Conservation (phyloP, 768 basidiomycete species). For the Daedaleopsis nitida region DNA sequence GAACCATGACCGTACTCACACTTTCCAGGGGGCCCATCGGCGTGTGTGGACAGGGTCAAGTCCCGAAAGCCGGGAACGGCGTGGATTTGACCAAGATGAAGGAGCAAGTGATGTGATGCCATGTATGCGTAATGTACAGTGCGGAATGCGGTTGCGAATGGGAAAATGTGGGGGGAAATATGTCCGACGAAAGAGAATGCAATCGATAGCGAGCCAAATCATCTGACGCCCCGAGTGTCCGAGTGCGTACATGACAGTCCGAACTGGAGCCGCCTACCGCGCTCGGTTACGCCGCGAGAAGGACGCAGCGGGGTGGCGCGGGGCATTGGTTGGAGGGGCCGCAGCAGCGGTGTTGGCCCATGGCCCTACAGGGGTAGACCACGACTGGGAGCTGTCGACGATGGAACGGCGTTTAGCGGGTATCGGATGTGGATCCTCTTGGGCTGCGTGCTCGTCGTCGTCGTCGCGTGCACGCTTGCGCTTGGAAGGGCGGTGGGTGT, state of each 20-base stretch:
- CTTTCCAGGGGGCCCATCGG: constrained; percentile 1
- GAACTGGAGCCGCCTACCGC: constrained; percentile 16
- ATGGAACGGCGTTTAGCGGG: constrained; percentile 24
- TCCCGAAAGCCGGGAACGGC: neutral
- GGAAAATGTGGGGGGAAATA: constrained; percentile 5
- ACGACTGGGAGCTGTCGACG: neutral
- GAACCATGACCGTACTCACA: constrained; percentile 9
- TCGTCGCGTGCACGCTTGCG: constrained; percentile 47
- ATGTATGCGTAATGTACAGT: constrained; percentile 20
- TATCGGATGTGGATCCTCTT: neutral
- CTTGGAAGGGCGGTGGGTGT: constrained; percentile 55
- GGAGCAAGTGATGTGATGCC: neutral
- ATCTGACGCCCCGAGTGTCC: constrained; percentile 8
- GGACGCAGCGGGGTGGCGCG: constrained; percentile 13
- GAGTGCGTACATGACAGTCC: neutral
- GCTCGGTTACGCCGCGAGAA: constrained; percentile 22
- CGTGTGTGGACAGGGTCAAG: neutral
- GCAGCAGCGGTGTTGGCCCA: neutral
- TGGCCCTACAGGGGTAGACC: neutral
- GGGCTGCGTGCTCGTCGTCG: constrained; percentile 10
- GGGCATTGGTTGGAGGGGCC: neutral
- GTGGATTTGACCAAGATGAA: neutral
- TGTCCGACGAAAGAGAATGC: constrained; percentile 6
- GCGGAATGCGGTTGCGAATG: constrained; percentile 1
- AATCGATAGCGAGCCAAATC: constrained; percentile 1